Evolutionary conservation across 306 rosid genomes (phyloP).

Genomic region (Cicer arietinum): DNA sequence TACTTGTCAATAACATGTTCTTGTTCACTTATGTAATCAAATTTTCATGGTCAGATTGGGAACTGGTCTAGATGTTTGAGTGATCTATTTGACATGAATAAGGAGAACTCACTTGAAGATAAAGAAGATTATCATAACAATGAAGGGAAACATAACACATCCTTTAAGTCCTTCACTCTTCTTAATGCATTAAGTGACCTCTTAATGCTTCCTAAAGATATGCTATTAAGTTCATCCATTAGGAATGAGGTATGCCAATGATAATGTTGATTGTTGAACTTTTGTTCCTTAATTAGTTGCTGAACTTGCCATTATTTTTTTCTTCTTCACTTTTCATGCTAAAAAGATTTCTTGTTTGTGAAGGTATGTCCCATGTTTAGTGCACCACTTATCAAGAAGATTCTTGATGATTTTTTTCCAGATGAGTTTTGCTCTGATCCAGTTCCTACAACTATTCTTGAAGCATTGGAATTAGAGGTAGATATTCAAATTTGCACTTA

Average conservation of each 20-base stretch:
- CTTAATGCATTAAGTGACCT: slow-evolving; percentile 94
- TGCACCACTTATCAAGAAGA: slow-evolving; percentile 72
- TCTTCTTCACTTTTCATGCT: slow-evolving; percentile 26
- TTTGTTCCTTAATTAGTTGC: slow-evolving; percentile 14
- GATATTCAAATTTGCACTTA: slow-evolving; percentile 29
- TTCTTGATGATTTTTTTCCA: slow-evolving; percentile 72
- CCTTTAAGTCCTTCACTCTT: slow-evolving; percentile 77
- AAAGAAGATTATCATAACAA: slow-evolving; percentile 41
- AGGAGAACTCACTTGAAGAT: slow-evolving; percentile 62
- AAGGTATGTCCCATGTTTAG: slow-evolving; percentile 92
- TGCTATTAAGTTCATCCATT: slow-evolving; percentile 74
- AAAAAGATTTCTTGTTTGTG: slow-evolving; percentile 41
- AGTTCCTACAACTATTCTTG: slow-evolving; percentile 65
- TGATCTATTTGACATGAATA: slow-evolving; percentile 75
- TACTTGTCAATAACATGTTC: background rate
- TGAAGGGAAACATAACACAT: slow-evolving; percentile 55
- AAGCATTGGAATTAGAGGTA: slow-evolving; percentile 81
- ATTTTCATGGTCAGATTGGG: slow-evolving; percentile 67
- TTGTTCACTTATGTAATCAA: slow-evolving; percentile 31
- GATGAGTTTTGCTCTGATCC: slow-evolving; percentile 96
- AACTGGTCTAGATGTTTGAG: slow-evolving; percentile 97
- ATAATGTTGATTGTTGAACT: slow-evolving; percentile 6
- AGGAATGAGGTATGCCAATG: slow-evolving; percentile 78
- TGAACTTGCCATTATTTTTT: slow-evolving; percentile 1
- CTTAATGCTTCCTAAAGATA: slow-evolving; percentile 97